Evolutionary conservation across 2,329 filamentous ascomycete genomes (phyloP), one percentile per base, ranked within the genome.

Genomic region (Colletotrichum truncatum): DNA sequence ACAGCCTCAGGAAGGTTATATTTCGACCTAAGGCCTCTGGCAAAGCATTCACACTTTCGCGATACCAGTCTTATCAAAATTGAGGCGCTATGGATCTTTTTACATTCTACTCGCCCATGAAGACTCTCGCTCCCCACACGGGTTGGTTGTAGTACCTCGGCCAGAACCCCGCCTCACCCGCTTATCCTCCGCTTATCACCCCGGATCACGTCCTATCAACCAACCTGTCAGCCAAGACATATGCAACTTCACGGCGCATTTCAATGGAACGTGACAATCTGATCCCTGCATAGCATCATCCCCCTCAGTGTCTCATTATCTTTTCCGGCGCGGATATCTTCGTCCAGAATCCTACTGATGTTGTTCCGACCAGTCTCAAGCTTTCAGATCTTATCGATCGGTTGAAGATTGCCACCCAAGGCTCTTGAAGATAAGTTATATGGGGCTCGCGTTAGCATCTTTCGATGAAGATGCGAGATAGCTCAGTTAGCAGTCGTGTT

Each of bases 181-280:
- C 28, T 46, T 49, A 34, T 41, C 51, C 51, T 34, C 12, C 25
- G 38, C 56, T 64, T 61, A 64, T 61, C 56, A 49, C 26, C 25
- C 48, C 32, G 25, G 30, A 61, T 61, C 56, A 25, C 38, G 23
- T 26, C 39, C 39, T 56, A 56, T 56, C 53, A 56, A n/a, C 28
- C 30, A 39, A 39, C 39, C 5, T 39, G 6, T n/a, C 46, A 28
- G 48, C 34, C 16, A 64, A 36, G 38, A 26, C 28, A 36, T 26
- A 61, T 48, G 61, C 61, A 53, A 48, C 46, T 39, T n/a, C 14
- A 23, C 59, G 41, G 52, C 59, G 43, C 32, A 26, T 4, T 14
- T 14, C 32, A 48, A 59, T 48, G 61, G 26, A 43, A 49, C 56
- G 39, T 64, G n/a, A 45, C 43, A 16, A 48, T 28, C 56, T 30